A percentile compares a stretch with the other conserved stretches of the same genome.
Conservation (phyloP, 176 grass and related monocot species). For the Triticum dicoccoides region DNA sequence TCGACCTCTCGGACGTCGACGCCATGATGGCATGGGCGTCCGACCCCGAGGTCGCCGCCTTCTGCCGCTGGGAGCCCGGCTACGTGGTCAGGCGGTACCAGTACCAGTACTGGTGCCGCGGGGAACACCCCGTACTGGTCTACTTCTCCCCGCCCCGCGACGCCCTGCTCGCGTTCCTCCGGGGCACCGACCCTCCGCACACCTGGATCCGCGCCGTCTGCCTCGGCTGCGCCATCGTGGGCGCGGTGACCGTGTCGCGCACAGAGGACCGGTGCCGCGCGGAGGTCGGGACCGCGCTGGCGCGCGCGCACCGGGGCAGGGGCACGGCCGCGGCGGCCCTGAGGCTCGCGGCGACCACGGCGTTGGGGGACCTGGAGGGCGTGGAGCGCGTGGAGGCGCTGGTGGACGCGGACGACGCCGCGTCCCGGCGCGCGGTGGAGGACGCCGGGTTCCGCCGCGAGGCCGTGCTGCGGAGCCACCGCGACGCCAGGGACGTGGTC, state of each 20-base stretch:
- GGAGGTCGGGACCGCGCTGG: constrained; percentile 54
- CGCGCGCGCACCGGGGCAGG: constrained; percentile 48
- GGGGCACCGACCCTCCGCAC: constrained; percentile 48
- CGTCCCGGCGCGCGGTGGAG: constrained; percentile 54
- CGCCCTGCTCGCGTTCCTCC: constrained; percentile 49
- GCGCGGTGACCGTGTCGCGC: constrained; percentile 57
- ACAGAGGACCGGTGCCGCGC: constrained; percentile 52
- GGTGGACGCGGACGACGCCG: constrained; percentile 51
- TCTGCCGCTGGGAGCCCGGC: constrained; percentile 62
- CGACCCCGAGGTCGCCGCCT: constrained; percentile 48
- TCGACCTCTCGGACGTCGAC: constrained; percentile 54
- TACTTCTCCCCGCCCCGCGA: constrained; percentile 49
- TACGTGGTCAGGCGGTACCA: constrained; percentile 39
- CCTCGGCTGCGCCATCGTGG: constrained; percentile 44
- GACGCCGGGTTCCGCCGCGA: constrained; percentile 70
- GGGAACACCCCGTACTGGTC: constrained; percentile 48
- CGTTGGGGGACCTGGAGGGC: constrained; percentile 44
- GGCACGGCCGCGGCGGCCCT: constrained; percentile 58
- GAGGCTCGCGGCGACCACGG: constrained; percentile 9
- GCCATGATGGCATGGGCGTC: constrained; percentile 63
- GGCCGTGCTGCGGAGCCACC: constrained; percentile 65
- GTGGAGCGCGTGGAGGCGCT: constrained; percentile 82
- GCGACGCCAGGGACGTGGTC: constrained; percentile 38
- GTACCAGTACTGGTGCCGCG: background rate
- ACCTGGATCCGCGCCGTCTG: constrained; percentile 71